Percentiles rank a stretch among this genome's conserved stretches.
Evolutionary conservation across 495 filamentous ascomycete species (phyloP).

Genomic region (Usnea hakonensis): DNA sequence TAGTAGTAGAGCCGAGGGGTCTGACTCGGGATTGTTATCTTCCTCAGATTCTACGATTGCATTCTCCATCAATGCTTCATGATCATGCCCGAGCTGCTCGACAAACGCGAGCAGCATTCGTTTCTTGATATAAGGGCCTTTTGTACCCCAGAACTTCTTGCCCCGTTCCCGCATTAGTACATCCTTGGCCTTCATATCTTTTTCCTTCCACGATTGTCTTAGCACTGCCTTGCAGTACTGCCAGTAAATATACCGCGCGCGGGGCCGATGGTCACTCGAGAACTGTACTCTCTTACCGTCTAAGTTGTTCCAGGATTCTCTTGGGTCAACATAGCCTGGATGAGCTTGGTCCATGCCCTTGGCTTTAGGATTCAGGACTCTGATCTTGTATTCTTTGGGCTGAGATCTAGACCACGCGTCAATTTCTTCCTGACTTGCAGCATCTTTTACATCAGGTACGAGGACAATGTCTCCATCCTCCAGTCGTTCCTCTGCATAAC

Average conservation of each 20-base stretch:
- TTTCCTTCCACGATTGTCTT: constrained; percentile 16
- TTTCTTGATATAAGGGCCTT: constrained; percentile 20
- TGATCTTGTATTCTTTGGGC: constrained; percentile 17
- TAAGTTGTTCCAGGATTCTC: constrained; percentile 15
- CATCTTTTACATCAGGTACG: constrained; percentile 22
- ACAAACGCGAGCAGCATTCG: constrained; percentile 23
- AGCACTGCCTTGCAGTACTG: constrained; percentile 24
- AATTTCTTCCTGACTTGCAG: background rate
- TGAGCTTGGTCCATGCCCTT: background rate
- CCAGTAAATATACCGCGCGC: constrained; percentile 26
- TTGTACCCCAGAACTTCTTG: constrained; percentile 23
- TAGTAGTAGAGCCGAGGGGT: background rate
- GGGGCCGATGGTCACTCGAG: constrained; percentile 12
- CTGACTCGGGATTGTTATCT: background rate
- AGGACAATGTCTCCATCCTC: constrained; percentile 20
- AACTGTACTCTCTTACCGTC: constrained; percentile 21
- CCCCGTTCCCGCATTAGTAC: background rate
- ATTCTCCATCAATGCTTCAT: background rate
- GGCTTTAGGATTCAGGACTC: constrained; percentile 15
- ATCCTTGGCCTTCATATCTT: background rate
- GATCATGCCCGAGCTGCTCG: constrained; percentile 5
- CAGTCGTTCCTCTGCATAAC: constrained; percentile 13
- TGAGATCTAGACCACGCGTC: constrained; percentile 9
- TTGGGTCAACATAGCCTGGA: background rate
- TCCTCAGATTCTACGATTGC: background rate